Base-by-base conservation (phyloP, 148 eudicot species). In the Suaeda aralocaspica region DNA sequence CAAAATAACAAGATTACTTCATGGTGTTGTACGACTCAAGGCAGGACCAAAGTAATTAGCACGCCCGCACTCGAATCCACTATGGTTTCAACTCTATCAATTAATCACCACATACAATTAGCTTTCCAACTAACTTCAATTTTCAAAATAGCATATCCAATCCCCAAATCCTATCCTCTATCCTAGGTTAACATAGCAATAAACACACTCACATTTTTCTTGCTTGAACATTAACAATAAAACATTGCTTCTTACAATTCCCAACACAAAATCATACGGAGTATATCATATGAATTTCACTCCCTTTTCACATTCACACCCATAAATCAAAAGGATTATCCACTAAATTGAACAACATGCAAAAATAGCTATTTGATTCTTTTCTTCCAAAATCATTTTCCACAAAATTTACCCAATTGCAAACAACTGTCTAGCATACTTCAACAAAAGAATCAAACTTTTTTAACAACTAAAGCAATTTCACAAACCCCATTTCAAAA, bases 61-160 rank as follows among this genome's bases (percentile, higher is more conserved):
- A 42, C n/a, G n/a, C n/a, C n/a, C n/a, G 19, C 9, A 59, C 64
- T 21, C 29, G 52, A 8, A 41, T 45, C 65, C 70, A 73, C 65
- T 65, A 44, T 14, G 22, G 34, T 51, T 56, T 56, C 31, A 44
- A 65, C 25, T 0, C n/a, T 34, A 44, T 31, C 57, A 65, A 55
- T 19, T 44, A 41, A 55, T 45, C n/a, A 52, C 76, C 33, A 34
- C 31, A n/a, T 66, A 4, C n/a, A 50, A 62, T 34, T 51, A 24
- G 31, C 67, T 60, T 28, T 55, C 68, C 69, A 64, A 59, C 76
- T 72, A 64, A 44, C 70, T 56, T 65, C 70, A 73, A 64, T 56
- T 73, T 56, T 29, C 64, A 19, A 46, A 62, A 50, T 22, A 52
- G 28, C 7, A 39, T 18, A 52, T 30, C n/a, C 62, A 28, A 25